phyloP scores from a whole-genome alignment of 768 basidiomycete genomes.

The Cyathus striatus region DNA sequence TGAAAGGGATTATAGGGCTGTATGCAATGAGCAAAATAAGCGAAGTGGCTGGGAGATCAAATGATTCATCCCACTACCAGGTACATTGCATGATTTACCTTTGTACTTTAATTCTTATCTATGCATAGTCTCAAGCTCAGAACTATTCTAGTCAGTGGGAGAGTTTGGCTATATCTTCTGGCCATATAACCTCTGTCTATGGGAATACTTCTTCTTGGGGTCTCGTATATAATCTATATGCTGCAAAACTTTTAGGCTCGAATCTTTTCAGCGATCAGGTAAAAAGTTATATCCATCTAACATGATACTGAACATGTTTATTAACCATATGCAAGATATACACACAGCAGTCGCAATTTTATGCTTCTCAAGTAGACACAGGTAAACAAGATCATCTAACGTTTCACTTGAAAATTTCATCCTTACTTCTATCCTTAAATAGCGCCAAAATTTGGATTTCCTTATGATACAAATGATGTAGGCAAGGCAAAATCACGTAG shows the following conservation, averaged over 20 bases:
- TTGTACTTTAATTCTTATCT: no score
- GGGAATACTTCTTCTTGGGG: slow-evolving; percentile 29
- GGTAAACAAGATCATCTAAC: no score
- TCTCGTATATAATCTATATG: slow-evolving; percentile 47
- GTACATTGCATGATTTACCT: no score
- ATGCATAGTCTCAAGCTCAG: no score
- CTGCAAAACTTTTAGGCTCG: slow-evolving; percentile 39
- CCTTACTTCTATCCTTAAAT: not conserved
- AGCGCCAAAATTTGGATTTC: slow-evolving; percentile 8
- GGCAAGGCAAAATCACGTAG: slow-evolving; percentile 20
- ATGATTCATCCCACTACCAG: not conserved
- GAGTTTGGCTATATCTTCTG: slow-evolving; percentile 6
- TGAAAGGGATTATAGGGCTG: slow-evolving; percentile 56
- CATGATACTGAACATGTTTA: no score
- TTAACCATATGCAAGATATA: not conserved
- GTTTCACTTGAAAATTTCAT: no score
- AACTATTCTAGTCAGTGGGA: slow-evolving; percentile 7
- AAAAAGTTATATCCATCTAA: slow-evolving; percentile 6
- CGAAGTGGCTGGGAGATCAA: slow-evolving; percentile 11
- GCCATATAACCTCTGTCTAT: slow-evolving; percentile 12
- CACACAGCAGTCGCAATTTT: slow-evolving; percentile 4
- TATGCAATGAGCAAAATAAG: slow-evolving; percentile 48
- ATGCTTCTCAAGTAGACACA: slow-evolving; percentile 4
- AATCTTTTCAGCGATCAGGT: slow-evolving; percentile 25
- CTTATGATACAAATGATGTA: slow-evolving; percentile 14